Conservation (phyloP, 208 protist species). For the Trypanosoma theileri region DNA sequence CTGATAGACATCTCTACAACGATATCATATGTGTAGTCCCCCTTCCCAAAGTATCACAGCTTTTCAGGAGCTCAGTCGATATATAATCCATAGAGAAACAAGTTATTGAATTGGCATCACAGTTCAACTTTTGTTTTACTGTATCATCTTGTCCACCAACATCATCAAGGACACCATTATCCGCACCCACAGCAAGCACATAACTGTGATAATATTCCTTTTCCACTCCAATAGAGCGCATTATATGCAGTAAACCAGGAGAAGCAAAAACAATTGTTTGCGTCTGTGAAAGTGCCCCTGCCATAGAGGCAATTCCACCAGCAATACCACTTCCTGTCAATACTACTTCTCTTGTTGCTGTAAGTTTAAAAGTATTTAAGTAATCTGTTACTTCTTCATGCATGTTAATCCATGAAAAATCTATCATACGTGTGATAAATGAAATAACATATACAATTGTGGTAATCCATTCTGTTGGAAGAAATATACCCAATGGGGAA, state of each 20-base stretch:
- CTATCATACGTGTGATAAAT: slow-evolving; percentile 52
- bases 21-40: too few relatives aligned
- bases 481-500: slow-evolving; percentile 61
- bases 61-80: slow-evolving; percentile 25
- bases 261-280: slow-evolving; percentile 55
- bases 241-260: slow-evolving; percentile 53
- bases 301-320: slow-evolving; percentile 52
- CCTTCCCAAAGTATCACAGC: slow-evolving; percentile 18
- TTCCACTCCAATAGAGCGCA: slow-evolving; percentile 32
- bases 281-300: slow-evolving; percentile 33
- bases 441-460: slow-evolving; percentile 47
- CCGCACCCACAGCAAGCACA: slow-evolving; percentile 48
- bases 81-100: slow-evolving; percentile 54
- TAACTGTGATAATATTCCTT: slow-evolving; percentile 50
- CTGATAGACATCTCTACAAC: too few relatives aligned
- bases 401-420: slow-evolving; percentile 33
- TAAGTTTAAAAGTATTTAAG: slow-evolving; percentile 17
- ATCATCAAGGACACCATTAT: slow-evolving; percentile 44
- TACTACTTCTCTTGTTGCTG: slow-evolving; percentile 31
- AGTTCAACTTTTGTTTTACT: slow-evolving; percentile 45
- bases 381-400: slow-evolving; percentile 31
- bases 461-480: slow-evolving; percentile 52
- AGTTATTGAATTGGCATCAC: slow-evolving; percentile 28
- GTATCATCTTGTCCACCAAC: slow-evolving; percentile 62
- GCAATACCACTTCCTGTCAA: slow-evolving; percentile 47